Conservation (phyloP, 495 filamentous ascomycete species). For the Penicillium simplicissimum region DNA sequence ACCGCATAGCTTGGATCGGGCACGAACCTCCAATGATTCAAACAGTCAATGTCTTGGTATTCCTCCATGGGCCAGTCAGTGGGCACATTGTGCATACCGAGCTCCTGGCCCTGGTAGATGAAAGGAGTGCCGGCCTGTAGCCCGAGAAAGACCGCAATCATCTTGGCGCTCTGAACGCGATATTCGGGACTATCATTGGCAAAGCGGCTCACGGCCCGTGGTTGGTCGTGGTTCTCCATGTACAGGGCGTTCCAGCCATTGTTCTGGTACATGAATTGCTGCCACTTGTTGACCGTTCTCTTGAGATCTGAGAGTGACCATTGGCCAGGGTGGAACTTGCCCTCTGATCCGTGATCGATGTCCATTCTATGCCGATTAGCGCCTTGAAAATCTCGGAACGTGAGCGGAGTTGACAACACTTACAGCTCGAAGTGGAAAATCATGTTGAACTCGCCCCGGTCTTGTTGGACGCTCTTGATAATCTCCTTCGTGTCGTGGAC, state of each 20-base stretch:
- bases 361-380: background rate
- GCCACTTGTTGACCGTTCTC: constrained; percentile 44
- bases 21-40: constrained; percentile 5
- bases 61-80: background rate
- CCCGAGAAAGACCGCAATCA: constrained; percentile 55
- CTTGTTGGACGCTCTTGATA: constrained; percentile 2
- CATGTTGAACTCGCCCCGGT: constrained; percentile 2
- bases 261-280: constrained; percentile 17
- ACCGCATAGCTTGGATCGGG: background rate
- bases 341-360: background rate
- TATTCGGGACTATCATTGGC: constrained; percentile 30
- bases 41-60: background rate
- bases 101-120: constrained; percentile 70
- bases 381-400: background rate
- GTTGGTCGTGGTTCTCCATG: constrained; percentile 65
- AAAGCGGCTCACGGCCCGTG: constrained; percentile 33
- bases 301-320: constrained; percentile 53
- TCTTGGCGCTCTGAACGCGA: constrained; percentile 51
- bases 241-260: constrained; percentile 60
- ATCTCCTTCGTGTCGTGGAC: constrained; percentile 54
- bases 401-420: background rate
- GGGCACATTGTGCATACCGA: constrained; percentile 38
- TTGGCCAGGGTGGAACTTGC: constrained; percentile 36
- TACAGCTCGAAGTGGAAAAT: constrained; percentile 5
- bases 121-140: constrained; percentile 62